Evolutionary conservation across 306 rosid genomes (phyloP), one percentile per base, ranked within the genome.

Genomic region (Bauhinia variegata): DNA sequence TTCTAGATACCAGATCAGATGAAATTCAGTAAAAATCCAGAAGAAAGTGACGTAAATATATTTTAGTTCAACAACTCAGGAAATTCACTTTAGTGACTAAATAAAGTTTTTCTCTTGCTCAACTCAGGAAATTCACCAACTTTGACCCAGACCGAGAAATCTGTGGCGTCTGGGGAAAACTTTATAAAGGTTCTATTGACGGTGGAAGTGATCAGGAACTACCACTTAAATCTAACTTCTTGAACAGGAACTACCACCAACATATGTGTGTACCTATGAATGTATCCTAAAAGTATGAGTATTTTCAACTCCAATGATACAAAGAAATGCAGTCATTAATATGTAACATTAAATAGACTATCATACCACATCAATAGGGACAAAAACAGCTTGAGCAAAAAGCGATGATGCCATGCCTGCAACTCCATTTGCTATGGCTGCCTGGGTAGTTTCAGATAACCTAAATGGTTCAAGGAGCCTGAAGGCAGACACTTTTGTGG

Each of bases 341-440:
- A 72, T 41, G 36, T 60, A 19, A 43, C 80, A 46, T 33, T 51
- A 81, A 72, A 19, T 37, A 62, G 55, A 73, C 51, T 46, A 38
- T 31, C 73, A 39, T 82, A 92, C 98, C 92, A 92, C 98, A 52
- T 92, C 96, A 68, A 89, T 78, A 9, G 98, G 98, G 61, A 89
- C 95, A 78, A 89, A 92, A 34, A 92, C 86, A 52, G 87, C 77
- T 76, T 92, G 98, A 66, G 98, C 70, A n/a, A 73, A 76, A 71
- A 92, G 63, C 0, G 98, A 81, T 5, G 96, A 86, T 7, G 80
- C 34, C 98, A 89, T 82, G 77, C 98, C 98, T 34, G 91, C 96
- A 51, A 82, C 13, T 72, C 98, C 98, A 74, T 87, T 92, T n/a
- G 93, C 92, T 54, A 92, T 30, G 28, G 96, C 98, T 47, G 96